phyloP scores from a whole-genome alignment of 176 grass and related monocot genomes.

The Tuctoria greenei region DNA sequence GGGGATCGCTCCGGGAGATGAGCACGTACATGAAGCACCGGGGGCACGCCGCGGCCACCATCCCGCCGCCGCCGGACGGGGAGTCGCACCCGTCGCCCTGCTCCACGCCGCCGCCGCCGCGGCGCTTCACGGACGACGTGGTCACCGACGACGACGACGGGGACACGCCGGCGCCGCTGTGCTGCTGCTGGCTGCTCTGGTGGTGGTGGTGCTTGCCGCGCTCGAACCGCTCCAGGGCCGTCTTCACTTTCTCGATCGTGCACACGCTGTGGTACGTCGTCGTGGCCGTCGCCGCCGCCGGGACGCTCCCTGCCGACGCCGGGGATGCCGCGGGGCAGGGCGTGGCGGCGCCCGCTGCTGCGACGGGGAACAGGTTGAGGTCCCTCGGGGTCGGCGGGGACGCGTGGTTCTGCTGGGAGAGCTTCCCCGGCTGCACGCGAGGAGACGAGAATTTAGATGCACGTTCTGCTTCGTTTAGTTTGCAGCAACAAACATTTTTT shows the following conservation, averaged over 20 bases:
- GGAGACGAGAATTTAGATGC: background rate
- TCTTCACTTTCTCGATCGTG: conserved; percentile 83
- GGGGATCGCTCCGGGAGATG: conserved; percentile 72
- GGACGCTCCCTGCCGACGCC: background rate
- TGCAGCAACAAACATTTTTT: background rate
- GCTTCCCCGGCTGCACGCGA: conserved; percentile 47
- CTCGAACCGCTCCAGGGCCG: conserved; percentile 73
- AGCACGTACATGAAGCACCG: conserved; percentile 91
- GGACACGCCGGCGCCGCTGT: conserved; percentile 38
- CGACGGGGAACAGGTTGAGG: conserved; percentile 53
- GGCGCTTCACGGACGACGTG: conserved; percentile 61
- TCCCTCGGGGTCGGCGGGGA: conserved; percentile 25
- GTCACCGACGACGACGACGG: conserved; percentile 74
- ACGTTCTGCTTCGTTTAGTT: background rate
- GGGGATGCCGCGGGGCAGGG: background rate
- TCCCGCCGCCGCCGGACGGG: conserved; percentile 33
- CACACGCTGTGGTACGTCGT: conserved; percentile 86
- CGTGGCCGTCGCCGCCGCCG: background rate
- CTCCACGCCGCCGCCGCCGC: conserved; percentile 40
- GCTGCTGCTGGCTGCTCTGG: background rate
- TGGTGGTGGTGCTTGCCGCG: conserved; percentile 44
- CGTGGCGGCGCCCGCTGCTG: background rate
- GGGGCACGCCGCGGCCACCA: conserved; percentile 92
- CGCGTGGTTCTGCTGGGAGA: conserved; percentile 43
- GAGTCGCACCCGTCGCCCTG: conserved; percentile 67